These are phyloP conservation scores for Ustilago tritici DNA, from an alignment of 1,284 basidiomycete species.

Conservation along the genomic window DNA sequence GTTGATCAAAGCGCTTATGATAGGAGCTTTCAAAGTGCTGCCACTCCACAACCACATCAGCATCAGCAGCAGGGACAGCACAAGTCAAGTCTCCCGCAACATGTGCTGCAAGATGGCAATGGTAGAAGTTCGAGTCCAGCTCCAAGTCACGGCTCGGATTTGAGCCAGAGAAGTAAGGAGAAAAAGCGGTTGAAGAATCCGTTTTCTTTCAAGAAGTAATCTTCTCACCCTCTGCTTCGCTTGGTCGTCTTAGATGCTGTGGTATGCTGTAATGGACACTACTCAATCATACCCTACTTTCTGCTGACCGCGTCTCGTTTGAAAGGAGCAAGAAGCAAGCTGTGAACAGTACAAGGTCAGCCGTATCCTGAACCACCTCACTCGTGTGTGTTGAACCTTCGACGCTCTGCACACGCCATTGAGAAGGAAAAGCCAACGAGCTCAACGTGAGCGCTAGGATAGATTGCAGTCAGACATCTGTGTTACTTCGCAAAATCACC, in stretches of 20 bases:
- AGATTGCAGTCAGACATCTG: neutral
- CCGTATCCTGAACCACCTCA: no score
- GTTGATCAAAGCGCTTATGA: conserved; percentile 32
- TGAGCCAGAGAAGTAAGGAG: conserved; percentile 42
- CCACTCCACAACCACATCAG: no score
- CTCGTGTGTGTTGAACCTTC: no score
- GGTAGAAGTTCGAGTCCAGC: conserved; percentile 28
- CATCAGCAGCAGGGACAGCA: neutral
- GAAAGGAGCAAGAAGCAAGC: no score
- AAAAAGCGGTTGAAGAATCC: conserved; percentile 54
- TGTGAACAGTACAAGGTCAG: no score
- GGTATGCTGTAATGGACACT: no score
- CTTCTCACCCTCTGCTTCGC: neutral
- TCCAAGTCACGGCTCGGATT: conserved; percentile 27
- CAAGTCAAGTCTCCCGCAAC: neutral
- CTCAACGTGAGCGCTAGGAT: no score
- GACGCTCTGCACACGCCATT: no score
- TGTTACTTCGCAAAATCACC: neutral
- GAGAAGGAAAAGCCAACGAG: no score
- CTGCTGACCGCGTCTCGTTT: no score
- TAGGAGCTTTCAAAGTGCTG: conserved; percentile 9
- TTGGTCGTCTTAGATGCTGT: neutral
- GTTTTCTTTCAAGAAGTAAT: conserved; percentile 57
- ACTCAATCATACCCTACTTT: no score
- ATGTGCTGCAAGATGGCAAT: neutral